These are phyloP conservation scores for Santalum album DNA, from an alignment of 164 flowering plant species.

Conservation along the genomic window DNA sequence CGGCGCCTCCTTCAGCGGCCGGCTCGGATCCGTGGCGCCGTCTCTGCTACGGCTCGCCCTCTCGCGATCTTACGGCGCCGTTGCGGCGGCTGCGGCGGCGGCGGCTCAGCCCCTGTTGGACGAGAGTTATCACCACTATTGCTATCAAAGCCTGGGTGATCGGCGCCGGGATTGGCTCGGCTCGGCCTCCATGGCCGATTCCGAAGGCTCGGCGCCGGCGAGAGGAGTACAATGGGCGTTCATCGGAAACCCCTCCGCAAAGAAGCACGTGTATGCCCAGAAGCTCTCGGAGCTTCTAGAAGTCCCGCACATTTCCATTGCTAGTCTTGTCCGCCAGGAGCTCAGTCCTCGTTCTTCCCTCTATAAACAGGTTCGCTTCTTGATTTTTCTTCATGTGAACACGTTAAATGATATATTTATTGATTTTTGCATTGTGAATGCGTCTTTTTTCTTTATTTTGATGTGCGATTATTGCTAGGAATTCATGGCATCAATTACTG, in stretches of 20 bases:
- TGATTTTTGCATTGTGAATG: too few species aligned
- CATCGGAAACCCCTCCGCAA: slow-evolving; percentile 65
- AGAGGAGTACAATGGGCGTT: slow-evolving; percentile 90
- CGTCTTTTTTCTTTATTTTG: neutral
- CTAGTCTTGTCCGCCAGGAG: slow-evolving; percentile 71
- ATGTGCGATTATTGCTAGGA: too few species aligned
- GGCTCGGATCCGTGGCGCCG: neutral
- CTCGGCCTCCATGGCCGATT: slow-evolving; percentile 15
- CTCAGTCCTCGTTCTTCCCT: slow-evolving; percentile 70
- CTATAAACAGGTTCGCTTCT: slow-evolving; percentile 56
- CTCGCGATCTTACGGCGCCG: slow-evolving; percentile 15
- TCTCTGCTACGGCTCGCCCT: neutral
- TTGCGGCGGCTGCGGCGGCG: slow-evolving; percentile 28
- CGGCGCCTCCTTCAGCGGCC: neutral
- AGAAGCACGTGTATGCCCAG: slow-evolving; percentile 68
- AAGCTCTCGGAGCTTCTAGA: slow-evolving; percentile 74
- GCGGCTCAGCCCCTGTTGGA: slow-evolving; percentile 20
- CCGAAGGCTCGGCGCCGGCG: slow-evolving; percentile 15
- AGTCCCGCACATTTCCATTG: slow-evolving; percentile 93
- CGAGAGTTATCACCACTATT: slow-evolving; percentile 15
- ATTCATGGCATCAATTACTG: too few species aligned
- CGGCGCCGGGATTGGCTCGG: neutral
- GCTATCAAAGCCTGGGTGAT: slow-evolving; percentile 9
- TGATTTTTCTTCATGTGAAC: neutral
- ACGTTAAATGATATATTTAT: too few species aligned